Evolutionary conservation across 225 moss, liverwort and hornwort genomes (phyloP), one percentile per base, ranked within the genome.

Genomic region (Asterella californica): DNA sequence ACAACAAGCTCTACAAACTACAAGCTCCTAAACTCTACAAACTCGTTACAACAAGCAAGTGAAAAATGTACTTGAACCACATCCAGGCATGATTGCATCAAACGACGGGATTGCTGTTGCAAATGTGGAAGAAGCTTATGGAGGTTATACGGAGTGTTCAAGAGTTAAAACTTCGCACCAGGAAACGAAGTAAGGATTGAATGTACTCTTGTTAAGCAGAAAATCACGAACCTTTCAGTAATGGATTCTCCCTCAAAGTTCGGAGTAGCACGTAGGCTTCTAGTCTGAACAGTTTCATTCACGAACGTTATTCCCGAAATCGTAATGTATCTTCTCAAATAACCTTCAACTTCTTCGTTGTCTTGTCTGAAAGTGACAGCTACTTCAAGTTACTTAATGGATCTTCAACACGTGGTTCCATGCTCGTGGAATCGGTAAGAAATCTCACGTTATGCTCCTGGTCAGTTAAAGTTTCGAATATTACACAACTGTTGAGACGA

Each of bases 401-500:
- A 21, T 34, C 36, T 21, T 59, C 37, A 55, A 21, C 34, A 3
- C 2, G 57, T 8, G 24, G n/a, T n/a, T n/a, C n/a, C n/a, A n/a
- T n/a, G n/a, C n/a, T 75, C 33, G 24, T 33, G 47, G 49, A 15
- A n/a, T n/a, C n/a, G n/a, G n/a, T n/a, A n/a, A n/a, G n/a, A 15
- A 24, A 6, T 74, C 32, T 53, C 10, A 15, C 1, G 7, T 17
- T 45, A 19, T 48, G 25, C 63, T 25, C 64, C 62, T 24, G 9
- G 49, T 48, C n/a, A 21, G 36, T 21, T 22, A 57, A 7, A 22
- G 33, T 24, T 52, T 65, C 0, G 75, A 74, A 34, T 78, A 66
- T 9, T 67, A 59, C n/a, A 81, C 64, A 29, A 75, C 38, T 24
- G 74, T 69, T n/a, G 24, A 9, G 68, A 84, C 15, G 29, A 12